phyloP scores from a whole-genome alignment of 2,329 filamentous ascomycete species.

The Aspergillus floridensis region DNA sequence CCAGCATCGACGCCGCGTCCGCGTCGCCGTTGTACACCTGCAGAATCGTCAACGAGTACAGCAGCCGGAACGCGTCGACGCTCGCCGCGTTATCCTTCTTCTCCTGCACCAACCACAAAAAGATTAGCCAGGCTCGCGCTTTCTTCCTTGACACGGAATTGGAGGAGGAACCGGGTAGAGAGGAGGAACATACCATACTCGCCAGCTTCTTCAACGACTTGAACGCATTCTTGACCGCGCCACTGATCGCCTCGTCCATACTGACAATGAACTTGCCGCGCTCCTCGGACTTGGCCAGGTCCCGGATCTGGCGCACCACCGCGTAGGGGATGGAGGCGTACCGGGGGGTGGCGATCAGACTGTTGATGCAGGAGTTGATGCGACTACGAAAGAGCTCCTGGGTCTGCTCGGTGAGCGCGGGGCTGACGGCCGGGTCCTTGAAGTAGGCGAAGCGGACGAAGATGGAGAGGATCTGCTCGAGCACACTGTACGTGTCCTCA shows the following conservation, averaged over 20 bases:
- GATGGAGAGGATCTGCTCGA: constrained; percentile 46
- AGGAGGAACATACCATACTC: constrained; percentile 32
- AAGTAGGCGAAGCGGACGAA: constrained; percentile 54
- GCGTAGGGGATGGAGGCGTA: constrained; percentile 40
- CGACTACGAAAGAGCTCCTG: constrained; percentile 55
- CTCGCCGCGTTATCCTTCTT: constrained; percentile 45
- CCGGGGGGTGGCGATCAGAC: constrained; percentile 45
- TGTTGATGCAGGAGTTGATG: constrained; percentile 55
- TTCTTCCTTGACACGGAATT: constrained; percentile 14
- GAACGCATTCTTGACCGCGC: constrained; percentile 44
- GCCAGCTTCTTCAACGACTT: constrained; percentile 39
- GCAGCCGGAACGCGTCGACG: constrained; percentile 68
- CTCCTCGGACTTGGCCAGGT: constrained; percentile 35
- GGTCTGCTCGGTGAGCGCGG: constrained; percentile 47
- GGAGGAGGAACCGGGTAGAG: background rate
- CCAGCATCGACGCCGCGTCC: constrained; percentile 77
- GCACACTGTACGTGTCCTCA: constrained; percentile 40
- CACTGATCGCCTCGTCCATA: constrained; percentile 45
- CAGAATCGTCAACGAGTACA: constrained; percentile 80
- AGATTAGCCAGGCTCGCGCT: background rate
- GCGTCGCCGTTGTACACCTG: constrained; percentile 88
- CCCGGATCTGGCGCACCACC: constrained; percentile 42
- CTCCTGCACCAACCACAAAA: constrained; percentile 47
- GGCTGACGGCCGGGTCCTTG: constrained; percentile 38
- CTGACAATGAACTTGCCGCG: constrained; percentile 48